A percentile compares a stretch with the other conserved stretches of the same genome.
These are phyloP conservation scores for Collariella sp. DNA, from an alignment of 495 filamentous ascomycete genomes.

Conservation along the genomic window DNA sequence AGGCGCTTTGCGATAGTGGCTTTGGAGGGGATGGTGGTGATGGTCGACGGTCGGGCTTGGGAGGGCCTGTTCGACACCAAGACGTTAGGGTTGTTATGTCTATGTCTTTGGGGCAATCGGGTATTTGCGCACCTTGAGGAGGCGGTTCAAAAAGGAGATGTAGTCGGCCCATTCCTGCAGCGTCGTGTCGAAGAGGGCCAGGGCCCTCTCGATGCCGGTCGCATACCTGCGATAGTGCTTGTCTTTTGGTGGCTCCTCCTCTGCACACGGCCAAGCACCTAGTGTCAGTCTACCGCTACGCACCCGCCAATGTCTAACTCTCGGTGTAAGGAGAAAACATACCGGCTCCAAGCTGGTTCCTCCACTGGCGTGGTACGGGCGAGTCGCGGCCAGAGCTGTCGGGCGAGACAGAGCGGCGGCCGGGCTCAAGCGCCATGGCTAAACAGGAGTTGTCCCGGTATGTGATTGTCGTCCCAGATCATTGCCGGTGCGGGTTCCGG, in stretches of 20 bases:
- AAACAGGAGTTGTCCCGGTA: constrained; percentile 15
- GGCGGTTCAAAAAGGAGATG: constrained; percentile 86
- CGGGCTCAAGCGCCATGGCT: constrained; percentile 64
- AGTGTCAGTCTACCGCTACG: constrained; percentile 6
- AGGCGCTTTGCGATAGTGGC: constrained; percentile 77
- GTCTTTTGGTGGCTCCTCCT: constrained; percentile 67
- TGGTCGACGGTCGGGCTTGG: constrained; percentile 72
- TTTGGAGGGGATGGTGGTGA: constrained; percentile 72
- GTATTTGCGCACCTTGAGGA: constrained; percentile 62
- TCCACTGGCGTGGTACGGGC: constrained; percentile 54
- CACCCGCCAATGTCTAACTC: background rate
- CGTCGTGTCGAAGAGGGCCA: constrained; percentile 84
- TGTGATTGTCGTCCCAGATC: constrained; percentile 11
- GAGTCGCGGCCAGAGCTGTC: constrained; percentile 70
- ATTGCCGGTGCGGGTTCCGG: constrained; percentile 17
- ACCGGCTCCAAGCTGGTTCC: constrained; percentile 45
- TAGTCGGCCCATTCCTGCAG: constrained; percentile 99
- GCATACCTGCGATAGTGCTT: constrained; percentile 90
- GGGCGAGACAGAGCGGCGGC: constrained; percentile 61
- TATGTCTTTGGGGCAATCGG: background rate
- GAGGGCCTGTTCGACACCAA: constrained; percentile 54
- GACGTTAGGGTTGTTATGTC: constrained; percentile 10
- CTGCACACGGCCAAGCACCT: constrained; percentile 24
- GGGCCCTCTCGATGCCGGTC: constrained; percentile 73
- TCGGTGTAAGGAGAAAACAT: constrained; percentile 5